These are phyloP conservation scores for Aspergillus flavus DNA, from an alignment of 2,329 filamentous ascomycete genomes.

Conservation along the genomic window DNA sequence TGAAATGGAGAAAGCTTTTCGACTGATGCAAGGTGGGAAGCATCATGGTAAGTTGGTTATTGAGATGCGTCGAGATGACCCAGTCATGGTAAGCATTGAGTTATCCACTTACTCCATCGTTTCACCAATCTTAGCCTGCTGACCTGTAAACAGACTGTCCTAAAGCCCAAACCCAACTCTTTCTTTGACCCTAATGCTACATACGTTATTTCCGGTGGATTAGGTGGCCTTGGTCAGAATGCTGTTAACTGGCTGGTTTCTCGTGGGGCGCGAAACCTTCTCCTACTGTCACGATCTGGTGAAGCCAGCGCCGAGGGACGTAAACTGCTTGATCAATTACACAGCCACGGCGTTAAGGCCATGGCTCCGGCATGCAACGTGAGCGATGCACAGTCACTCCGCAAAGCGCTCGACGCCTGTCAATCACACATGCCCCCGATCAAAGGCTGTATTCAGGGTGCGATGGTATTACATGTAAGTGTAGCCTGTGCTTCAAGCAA, in stretches of 20 bases:
- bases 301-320: not conserved
- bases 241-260: constrained; percentile 9
- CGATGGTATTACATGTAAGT: constrained; percentile 27
- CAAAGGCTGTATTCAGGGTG: constrained; percentile 30
- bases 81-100: constrained; percentile 9
- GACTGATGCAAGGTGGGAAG: constrained; percentile 35
- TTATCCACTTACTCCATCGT: not conserved
- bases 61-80: constrained; percentile 9
- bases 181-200: constrained; percentile 1
- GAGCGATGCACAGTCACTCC: constrained; percentile 26
- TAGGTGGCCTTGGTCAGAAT: constrained; percentile 14
- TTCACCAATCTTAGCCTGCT: not conserved
- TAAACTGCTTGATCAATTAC: not conserved
- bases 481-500: not conserved
- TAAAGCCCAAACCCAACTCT: not conserved
- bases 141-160: not conserved
- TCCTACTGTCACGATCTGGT: constrained; percentile 15
- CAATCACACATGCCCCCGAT: constrained; percentile 25
- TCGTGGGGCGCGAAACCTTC: constrained; percentile 11
- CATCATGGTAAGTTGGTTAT: constrained; percentile 46
- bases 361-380: constrained; percentile 31
- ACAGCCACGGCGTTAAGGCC: not conserved
- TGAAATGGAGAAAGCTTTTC: constrained; percentile 31
- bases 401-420: constrained; percentile 4
- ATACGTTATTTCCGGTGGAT: constrained; percentile 14